A percentile compares a stretch with the other conserved stretches of the same genome.
Conservation (phyloP, 2,329 filamentous ascomycete genomes). For the Trichocomaceae sp. region DNA sequence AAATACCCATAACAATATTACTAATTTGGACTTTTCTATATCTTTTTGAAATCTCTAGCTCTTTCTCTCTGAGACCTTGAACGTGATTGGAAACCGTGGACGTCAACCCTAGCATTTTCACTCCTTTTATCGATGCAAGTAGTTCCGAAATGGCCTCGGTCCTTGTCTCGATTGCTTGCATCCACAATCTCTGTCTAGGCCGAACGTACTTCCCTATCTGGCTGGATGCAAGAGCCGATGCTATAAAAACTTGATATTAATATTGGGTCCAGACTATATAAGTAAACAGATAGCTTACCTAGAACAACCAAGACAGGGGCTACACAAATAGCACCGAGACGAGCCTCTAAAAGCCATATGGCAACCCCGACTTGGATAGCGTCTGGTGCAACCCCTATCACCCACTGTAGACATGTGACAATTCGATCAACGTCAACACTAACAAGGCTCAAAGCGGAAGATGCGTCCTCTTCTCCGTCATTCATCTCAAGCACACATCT, state of each 20-base stretch:
- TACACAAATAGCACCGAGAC: constrained; percentile 39
- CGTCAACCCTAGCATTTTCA: constrained; percentile 46
- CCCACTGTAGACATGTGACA: constrained; percentile 31
- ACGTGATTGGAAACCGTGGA: constrained; percentile 33
- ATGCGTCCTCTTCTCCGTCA: constrained; percentile 27
- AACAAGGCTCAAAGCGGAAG: constrained; percentile 40
- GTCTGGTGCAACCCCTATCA: constrained; percentile 43
- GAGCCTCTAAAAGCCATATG: constrained; percentile 36
- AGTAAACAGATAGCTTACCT: constrained; percentile 26
- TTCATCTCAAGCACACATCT: constrained; percentile 31
- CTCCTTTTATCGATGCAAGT: constrained; percentile 46
- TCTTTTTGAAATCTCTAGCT: constrained; percentile 35
- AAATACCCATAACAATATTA: constrained; percentile 32
- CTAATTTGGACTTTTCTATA: constrained; percentile 37
- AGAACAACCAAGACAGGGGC: constrained; percentile 36
- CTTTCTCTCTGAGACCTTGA: constrained; percentile 33
- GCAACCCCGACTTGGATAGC: constrained; percentile 40
- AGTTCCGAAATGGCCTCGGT: constrained; percentile 45
- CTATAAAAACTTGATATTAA: not conserved
- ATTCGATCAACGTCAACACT: constrained; percentile 42
- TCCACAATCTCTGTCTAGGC: constrained; percentile 41
- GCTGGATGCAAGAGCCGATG: constrained; percentile 3
- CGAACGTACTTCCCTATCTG: constrained; percentile 16
- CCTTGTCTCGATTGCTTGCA: constrained; percentile 45
- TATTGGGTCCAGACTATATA: not conserved